Evolutionary conservation across 2,329 filamentous ascomycete genomes (phyloP), one percentile per base, ranked within the genome.

Genomic region (Tolypocladium cylindrosporum): DNA sequence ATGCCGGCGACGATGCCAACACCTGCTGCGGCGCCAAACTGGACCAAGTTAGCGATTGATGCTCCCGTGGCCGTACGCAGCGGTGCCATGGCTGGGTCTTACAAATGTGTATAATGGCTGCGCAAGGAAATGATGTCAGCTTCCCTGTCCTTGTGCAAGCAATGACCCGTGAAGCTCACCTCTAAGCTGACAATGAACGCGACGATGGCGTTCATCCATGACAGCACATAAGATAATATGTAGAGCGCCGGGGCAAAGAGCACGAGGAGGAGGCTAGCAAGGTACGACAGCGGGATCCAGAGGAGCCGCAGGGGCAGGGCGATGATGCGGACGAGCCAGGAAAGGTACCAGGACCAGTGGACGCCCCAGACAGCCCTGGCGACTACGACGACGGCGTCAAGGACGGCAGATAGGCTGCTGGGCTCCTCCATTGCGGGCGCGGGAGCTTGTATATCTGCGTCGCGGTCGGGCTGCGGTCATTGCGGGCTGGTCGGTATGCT

Each of bases 1-100:
- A 85, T 70, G 55, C 88, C 89, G 36, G 85, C 75, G 13, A 83
- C 55, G 56, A 86, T 72, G n/a, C 90, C 90, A 56, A 90, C 77
- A 21, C 89, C 71, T 39, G 82, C 79, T 9, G 89, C 90, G 31
- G 85, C 79, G 54, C 84, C 85, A 53, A 91, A 76, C 76, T 78
- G 57, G 4, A 36, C 31, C 1, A n/a, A 36, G 48, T 51, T 8
- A 51, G 19, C 48, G 6, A 36, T 7, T 14, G 9, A 19, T 50
- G 1, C 42, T 27, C 21, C 8, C 11, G 10, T 14, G 42, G 5
- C n/a, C n/a, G 21, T 14, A 14, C 2, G 39, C 39, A 40, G 42
- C 13, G 42, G 4, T 24, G 42, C 13, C 5, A 19, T 48, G 14
- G 5, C 24, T 16, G 19, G 6, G 31, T 7, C 74, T 60, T 66